These are phyloP conservation scores for Xylariaceae sp. DNA, from an alignment of 2,329 filamentous ascomycete genomes.

Conservation along the genomic window DNA sequence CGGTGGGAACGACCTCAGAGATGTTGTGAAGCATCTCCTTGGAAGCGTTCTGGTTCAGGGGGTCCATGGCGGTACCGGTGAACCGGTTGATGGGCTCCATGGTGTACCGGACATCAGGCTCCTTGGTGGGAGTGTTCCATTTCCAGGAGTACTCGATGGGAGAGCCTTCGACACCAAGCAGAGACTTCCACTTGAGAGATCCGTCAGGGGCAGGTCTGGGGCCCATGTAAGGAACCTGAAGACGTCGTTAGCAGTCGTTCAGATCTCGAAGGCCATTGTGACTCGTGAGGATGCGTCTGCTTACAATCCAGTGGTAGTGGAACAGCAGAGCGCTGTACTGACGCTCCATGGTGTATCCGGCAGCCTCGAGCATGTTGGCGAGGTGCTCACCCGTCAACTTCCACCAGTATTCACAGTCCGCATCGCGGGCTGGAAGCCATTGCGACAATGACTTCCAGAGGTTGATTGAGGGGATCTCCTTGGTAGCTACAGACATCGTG, in stretches of 20 bases:
- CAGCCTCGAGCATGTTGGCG: constrained; percentile 7
- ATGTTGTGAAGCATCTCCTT: constrained; percentile 13
- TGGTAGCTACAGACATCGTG: not conserved
- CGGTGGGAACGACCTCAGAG: constrained; percentile 5
- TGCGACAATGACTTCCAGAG: not conserved
- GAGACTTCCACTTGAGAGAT: not conserved
- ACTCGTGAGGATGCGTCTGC: not conserved
- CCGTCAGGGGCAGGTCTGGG: not conserved
- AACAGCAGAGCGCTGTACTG: constrained; percentile 8
- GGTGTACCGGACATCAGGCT: constrained; percentile 12
- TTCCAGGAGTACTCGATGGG: constrained; percentile 19
- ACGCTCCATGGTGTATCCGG: constrained; percentile 4
- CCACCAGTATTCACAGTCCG: constrained; percentile 12
- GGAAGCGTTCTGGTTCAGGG: constrained; percentile 21
- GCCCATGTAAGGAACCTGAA: constrained; percentile 9
- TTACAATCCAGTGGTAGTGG: constrained; percentile 13
- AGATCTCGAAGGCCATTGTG: not conserved
- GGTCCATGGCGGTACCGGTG: constrained; percentile 19
- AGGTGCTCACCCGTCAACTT: constrained; percentile 8
- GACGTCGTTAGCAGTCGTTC: not conserved
- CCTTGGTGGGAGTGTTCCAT: constrained; percentile 9
- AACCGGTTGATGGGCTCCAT: constrained; percentile 20
- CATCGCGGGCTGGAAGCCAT: constrained; percentile 1
- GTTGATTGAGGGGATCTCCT: not conserved
- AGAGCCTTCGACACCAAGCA: constrained; percentile 4